Evolutionary conservation across 345 rosid genomes (phyloP).

Genomic region (Aquilaria yunnanensis): DNA sequence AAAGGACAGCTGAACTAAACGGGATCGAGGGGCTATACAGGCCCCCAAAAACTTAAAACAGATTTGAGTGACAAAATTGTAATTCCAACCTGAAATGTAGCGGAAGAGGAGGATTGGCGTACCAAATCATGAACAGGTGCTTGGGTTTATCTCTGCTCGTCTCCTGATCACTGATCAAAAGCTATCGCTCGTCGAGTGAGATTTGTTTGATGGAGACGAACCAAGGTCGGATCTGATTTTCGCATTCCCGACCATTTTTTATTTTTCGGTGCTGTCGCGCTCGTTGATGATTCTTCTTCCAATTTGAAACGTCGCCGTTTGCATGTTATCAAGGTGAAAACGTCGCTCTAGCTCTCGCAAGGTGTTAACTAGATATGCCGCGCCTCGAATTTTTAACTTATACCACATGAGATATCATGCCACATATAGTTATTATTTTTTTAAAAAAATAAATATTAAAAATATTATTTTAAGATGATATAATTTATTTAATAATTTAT

Average conservation of each 20-base stretch:
- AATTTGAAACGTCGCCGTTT: background rate
- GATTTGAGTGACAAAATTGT: background rate
- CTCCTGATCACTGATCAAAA: background rate
- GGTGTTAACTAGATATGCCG: no score
- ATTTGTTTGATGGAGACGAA: background rate
- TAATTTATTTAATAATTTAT: no score
- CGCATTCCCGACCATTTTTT: background rate
- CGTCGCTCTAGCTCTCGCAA: no score
- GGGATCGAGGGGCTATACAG: background rate
- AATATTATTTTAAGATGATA: no score
- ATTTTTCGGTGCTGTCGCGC: background rate
- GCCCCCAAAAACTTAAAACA: background rate
- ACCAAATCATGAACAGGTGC: background rate
- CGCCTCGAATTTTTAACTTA: no score
- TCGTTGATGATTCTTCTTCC: background rate
- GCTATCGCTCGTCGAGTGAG: background rate
- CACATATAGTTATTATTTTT: no score
- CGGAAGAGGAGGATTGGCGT: background rate
- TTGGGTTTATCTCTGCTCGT: background rate
- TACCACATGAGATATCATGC: no score
- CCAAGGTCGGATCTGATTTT: constrained; percentile 2
- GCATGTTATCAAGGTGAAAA: background rate
- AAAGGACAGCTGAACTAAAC: constrained; percentile 7
- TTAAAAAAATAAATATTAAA: no score
- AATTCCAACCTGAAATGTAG: background rate